These are phyloP conservation scores for Drechslerella coelobrocha DNA, from an alignment of 2,329 filamentous ascomycete genomes.

Conservation along the genomic window DNA sequence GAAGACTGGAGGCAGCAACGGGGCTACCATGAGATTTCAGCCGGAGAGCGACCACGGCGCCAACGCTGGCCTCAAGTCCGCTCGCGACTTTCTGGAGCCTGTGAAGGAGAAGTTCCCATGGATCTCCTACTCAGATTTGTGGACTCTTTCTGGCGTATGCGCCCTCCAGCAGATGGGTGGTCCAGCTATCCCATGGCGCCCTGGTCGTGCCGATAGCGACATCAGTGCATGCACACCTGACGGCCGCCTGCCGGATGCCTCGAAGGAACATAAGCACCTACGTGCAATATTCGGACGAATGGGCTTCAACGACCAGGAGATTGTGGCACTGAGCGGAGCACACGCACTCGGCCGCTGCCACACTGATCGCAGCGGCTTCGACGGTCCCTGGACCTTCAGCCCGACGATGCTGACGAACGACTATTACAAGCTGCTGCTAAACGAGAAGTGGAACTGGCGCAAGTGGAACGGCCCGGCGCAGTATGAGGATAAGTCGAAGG, in stretches of 20 bases:
- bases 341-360: constrained; percentile 75
- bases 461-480: constrained; percentile 93
- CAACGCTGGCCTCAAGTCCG: constrained; percentile 85
- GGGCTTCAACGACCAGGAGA: constrained; percentile 97
- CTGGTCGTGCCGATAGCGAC: constrained; percentile 82
- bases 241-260: constrained; percentile 83
- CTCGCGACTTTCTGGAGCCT: constrained; percentile 90
- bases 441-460: constrained; percentile 90
- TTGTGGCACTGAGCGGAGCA: constrained; percentile 84
- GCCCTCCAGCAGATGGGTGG: constrained; percentile 96
- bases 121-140: constrained; percentile 96
- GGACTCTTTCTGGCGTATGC: constrained; percentile 85
- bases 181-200: constrained; percentile 83
- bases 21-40: constrained; percentile 93
- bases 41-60: constrained; percentile 90
- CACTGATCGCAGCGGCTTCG: constrained; percentile 82
- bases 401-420: constrained; percentile 93
- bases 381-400: constrained; percentile 90
- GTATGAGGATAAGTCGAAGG: constrained; percentile 86
- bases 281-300: constrained; percentile 93
- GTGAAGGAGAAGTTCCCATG: constrained; percentile 91
- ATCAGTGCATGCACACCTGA: constrained; percentile 87
- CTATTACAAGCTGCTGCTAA: constrained; percentile 83
- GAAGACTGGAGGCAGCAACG: constrained; percentile 89
- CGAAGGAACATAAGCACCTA: constrained; percentile 79